phyloP scores from a whole-genome alignment of 2,329 filamentous ascomycete genomes.

The Sclerotinia glacialis region DNA sequence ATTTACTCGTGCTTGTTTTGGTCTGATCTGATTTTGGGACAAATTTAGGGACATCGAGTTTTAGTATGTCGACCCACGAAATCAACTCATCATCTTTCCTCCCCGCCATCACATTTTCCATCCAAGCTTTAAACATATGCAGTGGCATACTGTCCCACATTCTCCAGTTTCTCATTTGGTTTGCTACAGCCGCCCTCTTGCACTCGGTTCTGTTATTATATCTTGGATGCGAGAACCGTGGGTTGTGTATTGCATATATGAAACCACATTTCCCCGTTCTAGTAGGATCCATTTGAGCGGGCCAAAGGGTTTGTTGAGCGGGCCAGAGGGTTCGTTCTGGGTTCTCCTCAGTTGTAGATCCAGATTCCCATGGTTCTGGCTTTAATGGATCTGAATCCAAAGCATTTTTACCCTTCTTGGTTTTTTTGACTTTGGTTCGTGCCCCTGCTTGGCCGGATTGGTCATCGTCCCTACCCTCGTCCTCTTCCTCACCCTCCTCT shows the following conservation, averaged over 20 bases:
- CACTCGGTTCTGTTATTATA: neutral
- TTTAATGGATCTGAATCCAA: neutral
- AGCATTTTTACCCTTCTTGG: neutral
- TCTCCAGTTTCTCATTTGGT: neutral
- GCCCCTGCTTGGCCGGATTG: neutral
- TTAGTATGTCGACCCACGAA: neutral
- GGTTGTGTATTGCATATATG: neutral
- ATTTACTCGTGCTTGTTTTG: neutral
- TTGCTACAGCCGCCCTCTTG: neutral
- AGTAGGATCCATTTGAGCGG: constrained; percentile 10
- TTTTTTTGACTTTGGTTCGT: constrained; percentile 12
- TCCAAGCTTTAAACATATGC: constrained; percentile 1
- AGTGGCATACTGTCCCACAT: neutral
- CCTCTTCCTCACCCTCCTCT: neutral
- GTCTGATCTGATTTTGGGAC: neutral
- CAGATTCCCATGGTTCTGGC: neutral
- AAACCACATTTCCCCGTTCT: neutral
- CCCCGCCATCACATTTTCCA: constrained; percentile 14
- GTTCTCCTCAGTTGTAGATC: neutral
- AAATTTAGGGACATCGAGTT: neutral
- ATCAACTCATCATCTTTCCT: neutral
- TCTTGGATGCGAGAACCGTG: neutral
- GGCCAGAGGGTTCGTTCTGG: constrained; percentile 1
- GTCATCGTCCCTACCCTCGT: no score
- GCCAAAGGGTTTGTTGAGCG: constrained; percentile 9